Base-by-base conservation (phyloP, 768 basidiomycete genomes). In the Phylloporus scabripes region DNA sequence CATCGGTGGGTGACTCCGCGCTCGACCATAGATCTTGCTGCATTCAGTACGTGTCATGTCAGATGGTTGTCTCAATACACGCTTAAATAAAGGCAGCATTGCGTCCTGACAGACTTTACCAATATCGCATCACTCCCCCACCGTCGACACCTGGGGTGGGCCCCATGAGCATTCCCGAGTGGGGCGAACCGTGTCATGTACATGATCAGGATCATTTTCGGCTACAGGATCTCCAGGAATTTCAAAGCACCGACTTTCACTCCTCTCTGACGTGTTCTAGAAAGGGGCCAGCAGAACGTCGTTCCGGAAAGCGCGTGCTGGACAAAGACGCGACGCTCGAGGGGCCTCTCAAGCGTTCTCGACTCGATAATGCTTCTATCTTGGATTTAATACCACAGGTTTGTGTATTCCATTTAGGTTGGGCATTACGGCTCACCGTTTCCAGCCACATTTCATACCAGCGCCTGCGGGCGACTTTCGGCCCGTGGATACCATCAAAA, bases 321-420 rank as follows among this genome's bases (percentile, higher is more conserved):
- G 49, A 44, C 11, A 14, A 17, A 17, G 36, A 20, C 10, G 15
- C 24, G 36, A 46, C 14, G 20, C 31, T 40, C 15, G 48, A 60
- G 37, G 53, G 40, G 26, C 59, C 61, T 11, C 29, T 42, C 2
- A 75, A 73, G 56, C 67, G 60, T 36, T 61, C 58, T 45, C 72
- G 68, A 40, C 46, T 74, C 11, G 68, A 73, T 46, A 36, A 49
- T n/a, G 60, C 59, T 3, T 62, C 70, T 2, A 60, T 79, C 28
- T 57, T 69, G 46, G 53, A 61, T 36, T 44, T 72, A 29, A 70
- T 81, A 47, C 73, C 78, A 15, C 74, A 74, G 67, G 80, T 80
- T 45, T 34, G 70, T 61, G 31, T 40, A 32, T 45, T 46, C n/a
- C 10, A n/a, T 46, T 12, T 37, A 10, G 9, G 17, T 46, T 39